Percentiles rank a stretch among this genome's conserved stretches.
phyloP scores from a whole-genome alignment of 305 asterid genomes.

The Fraxinus sp. region DNA sequence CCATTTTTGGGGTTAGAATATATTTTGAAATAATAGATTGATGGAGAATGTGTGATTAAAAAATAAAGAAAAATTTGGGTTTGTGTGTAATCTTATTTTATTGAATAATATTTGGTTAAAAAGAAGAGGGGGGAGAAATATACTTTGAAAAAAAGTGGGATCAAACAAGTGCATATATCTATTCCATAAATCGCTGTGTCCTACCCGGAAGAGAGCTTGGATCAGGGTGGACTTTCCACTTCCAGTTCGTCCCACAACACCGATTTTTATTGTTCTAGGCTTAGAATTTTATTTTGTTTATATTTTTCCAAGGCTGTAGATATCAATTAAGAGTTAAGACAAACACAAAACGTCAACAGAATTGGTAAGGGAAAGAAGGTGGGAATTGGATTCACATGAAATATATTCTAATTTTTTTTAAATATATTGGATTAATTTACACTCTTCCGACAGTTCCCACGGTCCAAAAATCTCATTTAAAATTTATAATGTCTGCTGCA shows the following conservation, averaged over 20 bases:
- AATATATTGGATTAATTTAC: neutral
- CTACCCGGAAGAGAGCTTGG: neutral
- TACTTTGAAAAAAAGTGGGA: too few relatives aligned
- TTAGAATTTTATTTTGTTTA: neutral
- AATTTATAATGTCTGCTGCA: neutral
- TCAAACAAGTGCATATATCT: too few relatives aligned
- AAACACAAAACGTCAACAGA: neutral
- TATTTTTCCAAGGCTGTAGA: neutral
- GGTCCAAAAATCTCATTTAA: neutral
- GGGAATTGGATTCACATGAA: neutral
- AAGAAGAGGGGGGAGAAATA: too few relatives aligned
- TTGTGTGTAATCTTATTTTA: too few relatives aligned
- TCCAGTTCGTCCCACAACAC: constrained; percentile 81
- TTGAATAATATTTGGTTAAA: too few relatives aligned
- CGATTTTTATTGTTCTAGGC: constrained; percentile 38
- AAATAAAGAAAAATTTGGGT: too few relatives aligned
- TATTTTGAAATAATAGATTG: too few relatives aligned
- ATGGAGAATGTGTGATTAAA: too few relatives aligned
- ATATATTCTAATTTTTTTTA: too few relatives aligned
- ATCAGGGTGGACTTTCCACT: constrained; percentile 58
- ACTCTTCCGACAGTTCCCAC: too few relatives aligned
- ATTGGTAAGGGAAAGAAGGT: neutral
- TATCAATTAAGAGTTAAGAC: neutral
- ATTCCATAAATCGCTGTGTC: neutral
- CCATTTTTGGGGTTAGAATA: too few relatives aligned